Base-by-base conservation (phyloP, 1,139 yeast genomes). In the Casaregolazyma lundiana region DNA sequence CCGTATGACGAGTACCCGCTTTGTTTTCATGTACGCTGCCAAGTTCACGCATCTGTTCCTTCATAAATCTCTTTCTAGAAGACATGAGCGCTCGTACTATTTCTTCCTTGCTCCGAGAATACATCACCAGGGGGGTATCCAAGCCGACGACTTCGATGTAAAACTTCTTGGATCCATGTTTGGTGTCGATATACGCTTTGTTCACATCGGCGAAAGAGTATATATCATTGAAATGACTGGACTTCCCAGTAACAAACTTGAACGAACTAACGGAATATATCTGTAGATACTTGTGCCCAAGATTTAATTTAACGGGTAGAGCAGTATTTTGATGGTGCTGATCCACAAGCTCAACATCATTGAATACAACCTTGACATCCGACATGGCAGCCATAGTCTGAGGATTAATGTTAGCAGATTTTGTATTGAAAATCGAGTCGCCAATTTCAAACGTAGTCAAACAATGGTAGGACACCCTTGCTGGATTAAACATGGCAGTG, bases 221-320 rank as follows among this genome's bases (percentile, higher is more conserved):
- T 2, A 54, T 50, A 36, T 59, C 64, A 26, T 61, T 61, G 19
- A 54, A 47, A 29, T 44, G 51, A 2, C 64, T 60, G 7, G 59
- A 59, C 1, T 57, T 45, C 7, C 54, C 52, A 24, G 54, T 53
- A 50, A 70, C 71, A 21, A 77, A 71, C 53, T 78, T 83, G 38
- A 78, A 76, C 5, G 84, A 72, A 26, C 68, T 66, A 40, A 72
- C 63, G 56, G 73, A 67, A 47, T 67, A 57, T 2, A 86, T 65
- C 57, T 84, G 90, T 38, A 86, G 61, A 67, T 73, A 84, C 54
- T 78, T 80, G 47, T 83, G 75, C 7, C 96, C 96, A 49, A 88
- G 74, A 55, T 79, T 80, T 48, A 88, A 53, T 1, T 77, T 74
- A 1, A 84, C 83, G 0, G 85, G 81, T 30, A 38, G 39, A 21